A percentile compares a stretch with the other conserved stretches of the same genome.
Conservation (phyloP, 495 filamentous ascomycete species). For the Neurospora sp. region DNA sequence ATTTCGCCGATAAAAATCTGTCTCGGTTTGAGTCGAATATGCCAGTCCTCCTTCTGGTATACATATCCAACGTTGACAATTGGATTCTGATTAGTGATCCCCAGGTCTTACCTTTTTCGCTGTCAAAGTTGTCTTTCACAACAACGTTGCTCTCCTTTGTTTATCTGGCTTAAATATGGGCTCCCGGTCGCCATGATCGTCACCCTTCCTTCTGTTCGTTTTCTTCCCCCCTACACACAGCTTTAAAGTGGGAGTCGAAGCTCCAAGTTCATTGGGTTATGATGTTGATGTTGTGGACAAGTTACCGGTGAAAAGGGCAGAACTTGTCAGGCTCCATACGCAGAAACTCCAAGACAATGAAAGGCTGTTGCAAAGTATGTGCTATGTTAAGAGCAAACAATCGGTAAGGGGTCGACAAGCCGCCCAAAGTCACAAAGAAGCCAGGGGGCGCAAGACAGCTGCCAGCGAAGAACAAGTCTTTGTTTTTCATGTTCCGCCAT, state of each 20-base stretch:
- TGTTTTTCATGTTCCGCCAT: background rate
- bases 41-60: too few relatives aligned
- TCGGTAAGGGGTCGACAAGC: background rate
- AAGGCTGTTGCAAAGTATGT: background rate
- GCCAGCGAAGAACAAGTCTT: background rate
- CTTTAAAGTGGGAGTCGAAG: background rate
- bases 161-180: too few relatives aligned
- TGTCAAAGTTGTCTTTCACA: too few relatives aligned
- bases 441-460: background rate
- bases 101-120: too few relatives aligned
- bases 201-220: too few relatives aligned
- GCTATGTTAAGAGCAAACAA: background rate
- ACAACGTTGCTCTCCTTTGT: too few relatives aligned
- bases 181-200: too few relatives aligned
- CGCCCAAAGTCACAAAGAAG: background rate
- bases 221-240: background rate
- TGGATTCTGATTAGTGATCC: too few relatives aligned
- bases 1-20: too few relatives aligned
- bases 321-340: background rate
- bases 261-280: background rate
- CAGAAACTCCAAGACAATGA: background rate
- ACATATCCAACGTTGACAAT: too few relatives aligned
- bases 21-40: too few relatives aligned
- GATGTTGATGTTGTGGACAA: too few relatives aligned
- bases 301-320: background rate